A percentile compares a stretch with the other conserved stretches of the same genome.
These are phyloP conservation scores for Irineochytrium annulatum DNA, from an alignment of 192 early-diverging fungal species.

Conservation along the genomic window DNA sequence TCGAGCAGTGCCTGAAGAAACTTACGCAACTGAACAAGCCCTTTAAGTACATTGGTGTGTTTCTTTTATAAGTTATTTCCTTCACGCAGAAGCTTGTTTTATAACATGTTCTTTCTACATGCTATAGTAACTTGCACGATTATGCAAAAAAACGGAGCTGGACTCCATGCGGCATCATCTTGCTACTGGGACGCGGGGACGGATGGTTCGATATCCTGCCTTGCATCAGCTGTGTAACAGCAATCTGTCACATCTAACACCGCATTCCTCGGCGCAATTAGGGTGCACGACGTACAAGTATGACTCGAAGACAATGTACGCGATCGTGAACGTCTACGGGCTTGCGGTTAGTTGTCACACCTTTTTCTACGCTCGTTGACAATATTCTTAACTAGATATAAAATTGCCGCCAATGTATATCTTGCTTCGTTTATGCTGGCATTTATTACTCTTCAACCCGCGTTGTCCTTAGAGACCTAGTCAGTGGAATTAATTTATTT, in stretches of 20 bases:
- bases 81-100: neutral
- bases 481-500: too few relatives aligned
- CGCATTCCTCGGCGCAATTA: neutral
- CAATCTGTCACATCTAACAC: neutral
- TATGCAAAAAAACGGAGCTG: constrained; percentile 79
- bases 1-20: constrained; percentile 62
- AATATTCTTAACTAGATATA: too few relatives aligned
- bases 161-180: constrained; percentile 67
- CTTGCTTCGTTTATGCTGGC: too few relatives aligned
- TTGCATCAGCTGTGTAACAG: neutral
- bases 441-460: too few relatives aligned
- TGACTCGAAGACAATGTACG: constrained; percentile 76
- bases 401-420: too few relatives aligned
- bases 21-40: constrained; percentile 65
- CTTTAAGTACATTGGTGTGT: constrained; percentile 75
- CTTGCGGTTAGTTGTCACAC: constrained; percentile 45
- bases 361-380: too few relatives aligned
- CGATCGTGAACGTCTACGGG: constrained; percentile 74
- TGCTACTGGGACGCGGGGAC: constrained; percentile 72
- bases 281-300: constrained; percentile 72
- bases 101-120: neutral
- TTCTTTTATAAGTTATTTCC: neutral
- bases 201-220: constrained; percentile 50
- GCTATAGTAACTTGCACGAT: constrained; percentile 66
- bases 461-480: too few relatives aligned